Evolutionary conservation across 805 yeast genomes (phyloP).

Genomic region (Scheffersomyces spartinae): DNA sequence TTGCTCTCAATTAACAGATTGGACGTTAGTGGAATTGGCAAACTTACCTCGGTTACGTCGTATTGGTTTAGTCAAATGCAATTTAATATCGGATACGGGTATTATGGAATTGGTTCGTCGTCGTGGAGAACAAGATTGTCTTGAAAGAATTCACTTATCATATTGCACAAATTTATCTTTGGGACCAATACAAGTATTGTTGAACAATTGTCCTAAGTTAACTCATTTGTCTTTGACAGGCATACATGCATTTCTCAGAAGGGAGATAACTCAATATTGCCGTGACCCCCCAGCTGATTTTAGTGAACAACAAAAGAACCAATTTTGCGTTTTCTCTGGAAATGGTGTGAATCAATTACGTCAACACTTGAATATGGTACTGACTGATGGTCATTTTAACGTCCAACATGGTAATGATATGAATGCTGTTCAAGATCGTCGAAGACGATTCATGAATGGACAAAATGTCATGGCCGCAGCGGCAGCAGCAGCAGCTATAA

Average conservation of each 20-base stretch:
- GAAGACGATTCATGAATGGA: conserved; percentile 13
- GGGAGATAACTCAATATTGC: conserved; percentile 78
- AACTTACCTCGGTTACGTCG: conserved; percentile 71
- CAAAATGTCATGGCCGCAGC: conserved; percentile 10
- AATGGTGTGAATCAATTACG: conserved; percentile 73
- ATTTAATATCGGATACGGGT: conserved; percentile 79
- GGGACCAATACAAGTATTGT: conserved; percentile 62
- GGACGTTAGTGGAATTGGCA: conserved; percentile 65
- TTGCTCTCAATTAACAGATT: conserved; percentile 80
- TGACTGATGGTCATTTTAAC: too few relatives aligned
- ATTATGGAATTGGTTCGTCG: conserved; percentile 53
- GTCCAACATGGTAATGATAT: too few relatives aligned
- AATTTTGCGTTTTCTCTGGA: conserved; percentile 91
- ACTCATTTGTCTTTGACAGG: conserved; percentile 92
- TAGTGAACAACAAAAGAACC: conserved; percentile 69
- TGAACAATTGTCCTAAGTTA: conserved; percentile 72
- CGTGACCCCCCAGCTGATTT: conserved; percentile 91
- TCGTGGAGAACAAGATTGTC: conserved; percentile 63
- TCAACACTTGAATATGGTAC: conserved; percentile 42
- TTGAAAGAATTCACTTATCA: conserved; percentile 88
- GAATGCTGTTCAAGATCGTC: conserved; percentile 17
- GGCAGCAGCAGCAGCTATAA: conserved; percentile 2
- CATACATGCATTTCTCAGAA: conserved; percentile 74
- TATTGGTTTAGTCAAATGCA: conserved; percentile 89
- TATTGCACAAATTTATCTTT: conserved; percentile 77